A percentile compares a stretch with the other conserved stretches of the same genome.
phyloP scores from a whole-genome alignment of 345 rosid species.

The Salix suchowensis region DNA sequence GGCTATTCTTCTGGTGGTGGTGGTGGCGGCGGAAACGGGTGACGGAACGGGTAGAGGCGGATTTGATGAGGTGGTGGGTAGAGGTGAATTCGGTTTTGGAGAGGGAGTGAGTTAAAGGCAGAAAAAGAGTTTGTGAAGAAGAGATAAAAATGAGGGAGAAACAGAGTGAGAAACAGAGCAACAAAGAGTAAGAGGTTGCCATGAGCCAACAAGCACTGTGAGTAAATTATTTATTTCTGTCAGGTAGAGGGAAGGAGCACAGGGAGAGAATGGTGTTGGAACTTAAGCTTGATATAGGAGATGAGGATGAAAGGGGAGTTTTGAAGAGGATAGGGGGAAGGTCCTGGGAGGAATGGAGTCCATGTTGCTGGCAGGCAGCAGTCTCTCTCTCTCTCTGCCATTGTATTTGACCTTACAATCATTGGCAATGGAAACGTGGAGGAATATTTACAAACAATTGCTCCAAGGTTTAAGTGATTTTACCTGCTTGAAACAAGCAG shows the following conservation, averaged over 20 bases:
- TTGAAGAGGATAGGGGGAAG: conserved; percentile 7
- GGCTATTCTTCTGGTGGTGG: conserved; percentile 14
- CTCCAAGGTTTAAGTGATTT: not conserved
- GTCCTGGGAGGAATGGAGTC: not conserved
- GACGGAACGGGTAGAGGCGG: conserved; percentile 66
- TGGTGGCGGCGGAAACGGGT: conserved; percentile 60
- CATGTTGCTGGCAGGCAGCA: not conserved
- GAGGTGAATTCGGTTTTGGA: conserved; percentile 49
- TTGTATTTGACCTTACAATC: not conserved
- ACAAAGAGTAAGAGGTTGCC: conserved; percentile 24
- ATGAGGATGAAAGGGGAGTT: not conserved
- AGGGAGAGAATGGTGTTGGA: not conserved
- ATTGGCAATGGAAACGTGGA: not conserved
- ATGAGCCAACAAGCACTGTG: conserved; percentile 8
- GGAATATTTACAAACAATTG: not conserved
- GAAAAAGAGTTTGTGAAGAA: conserved; percentile 26
- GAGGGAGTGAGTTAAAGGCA: conserved; percentile 67
- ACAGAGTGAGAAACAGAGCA: conserved; percentile 31
- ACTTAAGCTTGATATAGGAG: not conserved
- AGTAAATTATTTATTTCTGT: not conserved
- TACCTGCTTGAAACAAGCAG: not conserved
- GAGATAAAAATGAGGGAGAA: conserved; percentile 17
- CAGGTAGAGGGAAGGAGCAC: not conserved
- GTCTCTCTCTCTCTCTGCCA: too few species aligned
- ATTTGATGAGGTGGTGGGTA: conserved; percentile 75